phyloP scores from a whole-genome alignment of 2,329 filamentous ascomycete species.

The Ophiostoma quercus region DNA sequence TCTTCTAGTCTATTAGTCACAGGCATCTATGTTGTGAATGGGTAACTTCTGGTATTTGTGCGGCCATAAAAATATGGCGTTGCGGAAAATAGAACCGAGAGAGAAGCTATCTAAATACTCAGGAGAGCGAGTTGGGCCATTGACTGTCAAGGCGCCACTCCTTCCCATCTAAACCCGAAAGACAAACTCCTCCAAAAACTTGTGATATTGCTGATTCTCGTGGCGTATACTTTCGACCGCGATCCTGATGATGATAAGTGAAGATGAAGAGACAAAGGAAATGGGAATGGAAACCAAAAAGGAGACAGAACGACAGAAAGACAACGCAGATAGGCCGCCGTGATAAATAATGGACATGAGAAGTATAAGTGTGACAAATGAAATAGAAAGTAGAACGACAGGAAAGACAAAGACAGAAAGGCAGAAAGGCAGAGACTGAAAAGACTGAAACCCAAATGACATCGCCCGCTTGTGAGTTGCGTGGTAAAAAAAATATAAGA shows the following conservation, averaged over 20 bases:
- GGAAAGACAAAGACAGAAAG: conserved; percentile 4
- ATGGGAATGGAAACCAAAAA: conserved; percentile 23
- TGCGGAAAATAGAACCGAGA: conserved; percentile 29
- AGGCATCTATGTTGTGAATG: conserved; percentile 41
- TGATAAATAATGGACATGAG: conserved; percentile 15
- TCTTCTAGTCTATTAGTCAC: background rate
- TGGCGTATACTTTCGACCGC: conserved; percentile 21
- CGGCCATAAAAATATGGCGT: conserved; percentile 31
- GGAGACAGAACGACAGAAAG: background rate
- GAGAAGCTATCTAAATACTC: conserved; percentile 51
- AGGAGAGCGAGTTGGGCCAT: conserved; percentile 56
- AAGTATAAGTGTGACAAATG: conserved; percentile 16
- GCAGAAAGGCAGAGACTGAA: background rate
- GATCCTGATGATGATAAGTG: conserved; percentile 19
- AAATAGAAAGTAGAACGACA: conserved; percentile 9
- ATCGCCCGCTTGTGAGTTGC: conserved; percentile 12
- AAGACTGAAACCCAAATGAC: conserved; percentile 2
- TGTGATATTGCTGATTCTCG: conserved; percentile 29
- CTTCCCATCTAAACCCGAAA: conserved; percentile 17
- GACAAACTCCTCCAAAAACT: conserved; percentile 29
- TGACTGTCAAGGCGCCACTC: background rate
- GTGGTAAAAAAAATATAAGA: background rate
- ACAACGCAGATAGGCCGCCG: conserved; percentile 8
- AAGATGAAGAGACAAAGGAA: conserved; percentile 23
- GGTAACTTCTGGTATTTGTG: conserved; percentile 61